Evolutionary conservation across 202 grass and related monocot genomes (phyloP).

Genomic region (Elaeis oleifera): DNA sequence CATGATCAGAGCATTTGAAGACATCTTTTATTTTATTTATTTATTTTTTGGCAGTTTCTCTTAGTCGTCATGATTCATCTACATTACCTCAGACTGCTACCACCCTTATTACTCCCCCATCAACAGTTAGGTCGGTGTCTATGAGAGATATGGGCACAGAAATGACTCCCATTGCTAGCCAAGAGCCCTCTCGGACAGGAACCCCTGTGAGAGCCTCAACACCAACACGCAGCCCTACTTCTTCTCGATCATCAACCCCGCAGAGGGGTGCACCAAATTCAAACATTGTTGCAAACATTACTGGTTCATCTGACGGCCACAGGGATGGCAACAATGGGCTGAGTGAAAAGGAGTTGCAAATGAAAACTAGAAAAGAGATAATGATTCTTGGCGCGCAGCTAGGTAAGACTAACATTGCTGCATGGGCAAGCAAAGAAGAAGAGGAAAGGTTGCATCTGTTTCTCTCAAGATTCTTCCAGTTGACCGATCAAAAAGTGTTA

Average conservation of each 20-base stretch:
- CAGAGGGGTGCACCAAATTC: conserved; percentile 26
- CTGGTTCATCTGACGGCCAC: conserved; percentile 21
- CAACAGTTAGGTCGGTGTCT: conserved; percentile 78
- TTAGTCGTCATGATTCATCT: conserved; percentile 53
- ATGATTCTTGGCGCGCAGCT: conserved; percentile 85
- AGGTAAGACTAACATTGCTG: conserved; percentile 89
- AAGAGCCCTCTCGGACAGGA: conserved; percentile 88
- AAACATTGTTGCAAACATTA: conserved; percentile 19
- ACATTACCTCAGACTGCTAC: conserved; percentile 43
- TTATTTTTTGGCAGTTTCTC: conserved; percentile 46
- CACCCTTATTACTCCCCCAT: conserved; percentile 47
- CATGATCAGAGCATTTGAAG: too few relatives aligned
- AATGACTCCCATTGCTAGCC: conserved; percentile 94
- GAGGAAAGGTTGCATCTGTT: conserved; percentile 52
- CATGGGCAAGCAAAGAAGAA: conserved; percentile 92
- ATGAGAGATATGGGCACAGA: conserved; percentile 99
- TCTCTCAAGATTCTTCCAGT: conserved; percentile 36
- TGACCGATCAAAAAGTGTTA: conserved; percentile 43
- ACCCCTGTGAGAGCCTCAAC: conserved; percentile 65
- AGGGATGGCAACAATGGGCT: conserved; percentile 44
- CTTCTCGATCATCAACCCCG: conserved; percentile 60
- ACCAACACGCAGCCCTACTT: conserved; percentile 46
- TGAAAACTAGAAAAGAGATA: conserved; percentile 84
- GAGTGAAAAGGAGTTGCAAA: conserved; percentile 65
- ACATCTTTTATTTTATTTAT: not conserved